Evolutionary conservation across 2,329 filamentous ascomycete species (phyloP), one percentile per base, ranked within the genome.

Genomic region (Teratosphaeria viscida): DNA sequence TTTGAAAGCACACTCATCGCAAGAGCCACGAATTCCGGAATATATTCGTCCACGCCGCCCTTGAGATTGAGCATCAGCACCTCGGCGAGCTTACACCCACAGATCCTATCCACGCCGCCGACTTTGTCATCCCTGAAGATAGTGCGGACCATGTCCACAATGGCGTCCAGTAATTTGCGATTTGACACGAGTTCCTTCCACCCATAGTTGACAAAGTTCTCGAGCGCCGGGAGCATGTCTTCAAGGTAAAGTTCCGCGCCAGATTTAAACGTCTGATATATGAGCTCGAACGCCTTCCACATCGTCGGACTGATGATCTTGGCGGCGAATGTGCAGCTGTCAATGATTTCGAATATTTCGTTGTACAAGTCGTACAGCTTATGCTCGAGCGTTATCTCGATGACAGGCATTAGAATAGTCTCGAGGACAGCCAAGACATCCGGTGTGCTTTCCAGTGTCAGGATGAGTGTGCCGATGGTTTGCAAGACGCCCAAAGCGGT

Each of bases 351-450:
- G 67, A 99, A 99, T 5, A 97, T 85, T 73, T 99, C 94, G 72
- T 97, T 99, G 75, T 96, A 99, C 26, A 99, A 79, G 74, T 99
- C 88, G 71, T 96, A 97, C 39, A 99, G 85, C 77, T 96, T 97
- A 79, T 99, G 96, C 77, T 97, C 91, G 26, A 99, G 81, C 0
- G 94, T 99, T 56, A 97, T 89, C 64, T 88, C 89, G 69, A 99
- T 95, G 52, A 99, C 92, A 2, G 94, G 94, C 90, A 97, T 96
- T 63, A 99, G 80, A 58, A 97, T 91, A 23, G 90, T 90, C 76
- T 99, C 94, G 59, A 99, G 88, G 71, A 96, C 92, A 55, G 95
- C 79, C 12, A 99, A 83, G 19, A 99, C 92, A 70, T 97, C 94
- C 0, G 94, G 94, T 0, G 92, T 96, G 78, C 92, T 96, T 79